These are phyloP conservation scores for Wallacemonas sp. DNA, from an alignment of 208 protist genomes.

Conservation along the genomic window DNA sequence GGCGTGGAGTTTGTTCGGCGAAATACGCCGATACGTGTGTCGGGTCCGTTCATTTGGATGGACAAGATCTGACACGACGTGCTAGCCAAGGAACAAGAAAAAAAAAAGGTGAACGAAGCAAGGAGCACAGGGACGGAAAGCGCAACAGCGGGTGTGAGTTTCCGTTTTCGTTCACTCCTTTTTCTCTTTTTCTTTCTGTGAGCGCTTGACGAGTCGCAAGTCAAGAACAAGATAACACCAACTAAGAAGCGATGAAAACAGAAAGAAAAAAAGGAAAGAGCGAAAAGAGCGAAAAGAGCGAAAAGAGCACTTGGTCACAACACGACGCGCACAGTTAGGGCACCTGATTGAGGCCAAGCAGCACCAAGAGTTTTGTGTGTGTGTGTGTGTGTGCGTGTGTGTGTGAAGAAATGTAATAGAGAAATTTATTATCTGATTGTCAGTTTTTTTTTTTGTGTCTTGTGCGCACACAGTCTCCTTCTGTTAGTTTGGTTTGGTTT, in stretches of 20 bases:
- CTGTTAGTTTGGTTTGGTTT: no score
- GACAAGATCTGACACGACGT: no score
- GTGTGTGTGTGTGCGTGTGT: conserved; percentile 3
- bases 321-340: neutral
- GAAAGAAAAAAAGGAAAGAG: conserved; percentile 19
- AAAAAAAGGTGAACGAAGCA: neutral
- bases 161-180: no score
- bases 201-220: neutral
- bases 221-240: neutral
- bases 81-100: conserved; percentile 3
- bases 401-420: neutral
- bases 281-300: conserved; percentile 4
- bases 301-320: neutral
- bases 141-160: no score
- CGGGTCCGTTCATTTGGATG: neutral
- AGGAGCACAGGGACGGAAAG: no score
- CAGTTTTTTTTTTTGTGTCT: no score
- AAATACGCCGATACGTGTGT: neutral
- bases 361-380: conserved; percentile 1
- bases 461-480: no score
- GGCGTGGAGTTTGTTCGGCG: conserved; percentile 39
- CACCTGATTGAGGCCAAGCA: neutral
- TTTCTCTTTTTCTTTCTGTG: neutral
- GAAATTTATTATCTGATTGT: no score
- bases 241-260: neutral